A percentile compares a stretch with the other conserved stretches of the same genome.
Evolutionary conservation across 768 basidiomycete species (phyloP).

Genomic region (Cystobasidium onofrii): DNA sequence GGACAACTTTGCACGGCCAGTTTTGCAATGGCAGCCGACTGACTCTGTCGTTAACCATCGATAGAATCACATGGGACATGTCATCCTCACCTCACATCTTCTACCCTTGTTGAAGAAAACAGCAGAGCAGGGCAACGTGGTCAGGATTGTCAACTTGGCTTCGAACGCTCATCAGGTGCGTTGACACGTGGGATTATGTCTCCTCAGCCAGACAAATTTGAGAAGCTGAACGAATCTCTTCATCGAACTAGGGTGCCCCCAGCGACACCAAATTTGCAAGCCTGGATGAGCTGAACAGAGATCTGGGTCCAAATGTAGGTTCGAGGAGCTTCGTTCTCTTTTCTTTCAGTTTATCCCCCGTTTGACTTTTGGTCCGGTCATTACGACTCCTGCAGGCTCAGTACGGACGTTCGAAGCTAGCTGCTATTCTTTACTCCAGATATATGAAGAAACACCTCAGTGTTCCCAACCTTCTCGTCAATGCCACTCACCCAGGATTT

Average conservation of each 20-base stretch:
- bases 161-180: slow-evolving; percentile 33
- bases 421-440: slow-evolving; percentile 25
- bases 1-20: not conserved
- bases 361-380: no score
- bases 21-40: not conserved
- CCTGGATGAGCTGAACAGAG: slow-evolving; percentile 31
- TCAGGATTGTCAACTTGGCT: slow-evolving; percentile 26
- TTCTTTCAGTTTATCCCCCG: no score
- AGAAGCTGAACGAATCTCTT: not conserved
- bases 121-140: slow-evolving; percentile 6
- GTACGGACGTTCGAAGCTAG: slow-evolving; percentile 29
- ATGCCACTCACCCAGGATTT: slow-evolving; percentile 33
- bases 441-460: slow-evolving; percentile 31
- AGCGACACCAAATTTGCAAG: slow-evolving; percentile 31
- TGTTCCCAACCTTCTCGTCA: slow-evolving; percentile 28
- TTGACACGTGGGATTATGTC: not conserved
- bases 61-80: slow-evolving; percentile 32
- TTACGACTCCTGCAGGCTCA: not conserved
- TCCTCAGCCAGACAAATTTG: not conserved
- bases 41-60: not conserved
- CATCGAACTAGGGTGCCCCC: not conserved
- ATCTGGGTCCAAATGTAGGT: slow-evolving; percentile 28
- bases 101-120: slow-evolving; percentile 32
- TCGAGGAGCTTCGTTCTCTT: no score
- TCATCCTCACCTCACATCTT: slow-evolving; percentile 28